Base-by-base conservation (phyloP, 1,139 yeast genomes). In the Saccharomyces hybrid region DNA sequence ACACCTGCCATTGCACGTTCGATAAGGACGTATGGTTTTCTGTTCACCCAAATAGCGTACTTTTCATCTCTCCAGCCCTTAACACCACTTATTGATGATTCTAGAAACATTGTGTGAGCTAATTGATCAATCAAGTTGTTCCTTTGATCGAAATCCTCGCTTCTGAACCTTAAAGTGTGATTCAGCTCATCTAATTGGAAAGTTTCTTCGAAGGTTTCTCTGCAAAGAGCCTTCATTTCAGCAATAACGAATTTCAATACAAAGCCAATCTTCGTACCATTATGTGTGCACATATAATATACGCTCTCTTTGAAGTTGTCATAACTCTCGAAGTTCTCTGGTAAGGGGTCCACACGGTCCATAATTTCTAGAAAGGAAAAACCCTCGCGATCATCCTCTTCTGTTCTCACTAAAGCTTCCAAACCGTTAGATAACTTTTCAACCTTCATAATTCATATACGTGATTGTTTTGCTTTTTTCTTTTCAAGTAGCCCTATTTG, bases 61-160 rank as follows among this genome's bases (percentile, higher is more conserved):
- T 81, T 75, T 70, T 93, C 99, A 67, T 87, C 71, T 66, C 99
- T 78, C 99, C 99, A 93, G 2, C 96, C 97, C 54, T 77, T 73
- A 4, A 81, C 70, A 1, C 65, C 69, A 11, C 61, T 57, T 25
- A 69, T 53, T 7, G 54, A 46, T 3, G 67, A 61, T 14, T 59
- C 55, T 2, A 56, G 52, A 52, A 54, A 55, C 29, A 67, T 48
- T 11, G 32, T 31, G 2, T 31, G 48, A 5, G 63, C 64, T 27
- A 70, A 56, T n/a, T 46, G 32, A 34, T 62, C 67, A 38, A 69
- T 41, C 41, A 57, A 54, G 2, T 48, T 51, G 54, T 67, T 66
- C 52, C 71, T 65, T 1, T 41, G 53, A 7, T 63, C 60, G 49
- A 60, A 64, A 34, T 51, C 54, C 6, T 44, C 16, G 3, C 47